Evolutionary conservation across 305 asterid species (phyloP), one percentile per base, ranked within the genome.

Genomic region (Galium porrigens): DNA sequence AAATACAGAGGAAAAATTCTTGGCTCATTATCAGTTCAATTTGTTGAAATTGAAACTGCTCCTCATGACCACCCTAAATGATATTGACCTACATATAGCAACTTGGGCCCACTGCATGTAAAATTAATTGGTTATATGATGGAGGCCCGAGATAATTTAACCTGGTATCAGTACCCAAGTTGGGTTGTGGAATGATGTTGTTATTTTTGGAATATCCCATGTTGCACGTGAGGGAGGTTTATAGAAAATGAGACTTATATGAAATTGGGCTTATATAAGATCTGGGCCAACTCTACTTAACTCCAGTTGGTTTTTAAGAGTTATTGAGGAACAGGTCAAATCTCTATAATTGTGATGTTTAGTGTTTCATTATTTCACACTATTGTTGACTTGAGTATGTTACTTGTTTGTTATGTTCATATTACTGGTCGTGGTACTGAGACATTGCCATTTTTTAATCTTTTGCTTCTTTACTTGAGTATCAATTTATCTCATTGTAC

Each of bases 401-500:
- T 51, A 0, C 29, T 11, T 34, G 11, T 8, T 53, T 64, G 30
- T 54, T 25, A 51, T 15, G 39, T 17, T 54, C 29, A 66, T 6
- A 33, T 8, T 14, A 25, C 42, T 6, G 6, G 46, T 5, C 1
- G 11, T 20, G 8, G n/a, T 15, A 39, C 12, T 42, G 68, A 32
- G 20, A 6, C 39, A 34, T 17, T 58, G 42, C 7, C 48, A 59
- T 34, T 34, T 18, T 8, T 20, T 18, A n/a, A 15, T 20, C 37
- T 10, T 9, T 7, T 65, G 61, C n/a, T 33, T 54, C 34, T 63
- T 62, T 25, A 22, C 39, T 12, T 1, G 20, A 39, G 8, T 63
- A 63, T 12, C 15, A 17, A 63, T 63, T 63, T 61, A 37, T 71
- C 68, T 61, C 51, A 70, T 51, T 65, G 53, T 37, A 52, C 63